Percentiles rank a stretch among this genome's conserved stretches.
phyloP scores from a whole-genome alignment of 371 early-diverging fungal genomes.

The Rhizopus arrhizus region DNA sequence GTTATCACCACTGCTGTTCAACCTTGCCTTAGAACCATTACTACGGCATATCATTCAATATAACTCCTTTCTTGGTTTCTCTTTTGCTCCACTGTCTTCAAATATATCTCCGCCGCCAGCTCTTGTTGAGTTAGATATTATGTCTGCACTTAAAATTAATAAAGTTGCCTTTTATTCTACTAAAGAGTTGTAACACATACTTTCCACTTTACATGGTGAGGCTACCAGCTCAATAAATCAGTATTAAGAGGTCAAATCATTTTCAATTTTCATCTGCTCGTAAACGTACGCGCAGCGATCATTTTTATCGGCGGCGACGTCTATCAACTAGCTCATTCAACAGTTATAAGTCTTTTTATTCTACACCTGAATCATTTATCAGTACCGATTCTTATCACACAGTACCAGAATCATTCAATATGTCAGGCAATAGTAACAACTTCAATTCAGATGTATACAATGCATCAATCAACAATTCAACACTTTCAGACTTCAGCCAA shows the following conservation, averaged over 20 bases:
- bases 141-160: too few relatives aligned
- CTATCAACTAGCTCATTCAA: background rate
- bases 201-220: constrained; percentile 4
- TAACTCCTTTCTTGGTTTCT: background rate
- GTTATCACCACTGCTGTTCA: constrained; percentile 26
- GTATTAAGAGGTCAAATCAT: constrained; percentile 1
- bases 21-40: constrained; percentile 23
- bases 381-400: too few relatives aligned
- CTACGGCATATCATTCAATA: constrained; percentile 9
- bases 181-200: too few relatives aligned
- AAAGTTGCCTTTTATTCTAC: too few relatives aligned
- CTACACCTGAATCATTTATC: too few relatives aligned
- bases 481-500: background rate
- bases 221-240: background rate
- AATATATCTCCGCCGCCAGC: background rate
- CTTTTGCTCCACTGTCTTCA: background rate
- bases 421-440: too few relatives aligned
- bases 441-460: background rate
- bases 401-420: too few relatives aligned
- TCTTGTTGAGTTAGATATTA: too few relatives aligned
- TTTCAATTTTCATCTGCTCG: background rate
- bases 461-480: background rate
- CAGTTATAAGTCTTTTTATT: too few relatives aligned
- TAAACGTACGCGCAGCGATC: constrained; percentile 2
- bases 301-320: too few relatives aligned